Conservation (phyloP, 2,329 filamentous ascomycete species). For the Xylaria sp. region DNA sequence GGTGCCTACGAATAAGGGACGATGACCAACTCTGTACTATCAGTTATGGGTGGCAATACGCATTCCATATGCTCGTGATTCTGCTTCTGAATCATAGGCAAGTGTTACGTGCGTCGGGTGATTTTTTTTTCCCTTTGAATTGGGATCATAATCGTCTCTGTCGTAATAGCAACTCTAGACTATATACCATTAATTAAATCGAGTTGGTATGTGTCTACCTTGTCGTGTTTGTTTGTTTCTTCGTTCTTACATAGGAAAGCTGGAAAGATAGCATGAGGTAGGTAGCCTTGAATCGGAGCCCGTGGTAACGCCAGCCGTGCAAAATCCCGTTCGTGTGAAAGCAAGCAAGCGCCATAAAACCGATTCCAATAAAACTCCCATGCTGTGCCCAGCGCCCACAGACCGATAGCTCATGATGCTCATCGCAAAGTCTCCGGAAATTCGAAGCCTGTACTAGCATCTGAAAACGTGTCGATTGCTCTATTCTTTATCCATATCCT, state of each 20-base stretch:
- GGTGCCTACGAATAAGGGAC: background rate
- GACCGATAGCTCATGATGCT: background rate
- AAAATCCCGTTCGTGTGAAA: constrained; percentile 10
- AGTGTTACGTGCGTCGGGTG: no score
- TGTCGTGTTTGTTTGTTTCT: background rate
- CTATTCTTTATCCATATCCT: constrained; percentile 77
- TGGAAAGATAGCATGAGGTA: constrained; percentile 1
- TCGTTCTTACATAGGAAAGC: background rate
- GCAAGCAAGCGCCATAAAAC: constrained; percentile 5
- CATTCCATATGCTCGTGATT: background rate
- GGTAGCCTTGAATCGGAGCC: constrained; percentile 8
- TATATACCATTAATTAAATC: background rate
- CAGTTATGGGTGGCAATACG: background rate
- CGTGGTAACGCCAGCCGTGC: constrained; percentile 18
- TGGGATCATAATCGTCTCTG: background rate
- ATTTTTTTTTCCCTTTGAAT: background rate
- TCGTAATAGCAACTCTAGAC: background rate
- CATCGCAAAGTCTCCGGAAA: background rate
- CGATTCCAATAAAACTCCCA: constrained; percentile 5
- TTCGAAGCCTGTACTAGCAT: background rate
- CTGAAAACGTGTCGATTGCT: background rate
- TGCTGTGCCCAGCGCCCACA: background rate
- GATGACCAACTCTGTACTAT: background rate
- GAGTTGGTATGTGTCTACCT: background rate
- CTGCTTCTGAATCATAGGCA: background rate